Conservation (phyloP, 2,329 filamentous ascomycete species). For the Paracoccidioides lutzii region DNA sequence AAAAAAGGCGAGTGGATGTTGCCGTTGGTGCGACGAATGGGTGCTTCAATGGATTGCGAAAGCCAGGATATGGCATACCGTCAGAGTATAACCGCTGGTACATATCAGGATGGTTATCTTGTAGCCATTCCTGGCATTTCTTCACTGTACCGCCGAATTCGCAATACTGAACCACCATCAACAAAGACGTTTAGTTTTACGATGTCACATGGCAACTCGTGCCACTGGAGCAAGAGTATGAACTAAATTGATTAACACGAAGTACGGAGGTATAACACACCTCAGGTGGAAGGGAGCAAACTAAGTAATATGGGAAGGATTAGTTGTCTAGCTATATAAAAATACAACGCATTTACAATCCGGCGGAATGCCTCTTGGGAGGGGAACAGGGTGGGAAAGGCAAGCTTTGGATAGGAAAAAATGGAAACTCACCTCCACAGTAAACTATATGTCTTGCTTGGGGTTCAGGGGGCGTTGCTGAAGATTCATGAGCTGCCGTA, state of each 20-base stretch:
- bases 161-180: slow-evolving; percentile 63
- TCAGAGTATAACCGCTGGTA: slow-evolving; percentile 75
- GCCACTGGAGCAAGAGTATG: too few species aligned
- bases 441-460: slow-evolving; percentile 46
- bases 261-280: slow-evolving; percentile 32
- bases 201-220: neutral
- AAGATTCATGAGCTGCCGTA: slow-evolving; percentile 7
- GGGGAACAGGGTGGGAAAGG: neutral
- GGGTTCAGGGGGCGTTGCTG: slow-evolving; percentile 19
- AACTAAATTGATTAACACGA: neutral
- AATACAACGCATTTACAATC: neutral
- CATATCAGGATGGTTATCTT: slow-evolving; percentile 57
- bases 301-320: slow-evolving; percentile 24
- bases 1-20: too few species aligned
- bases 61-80: slow-evolving; percentile 41
- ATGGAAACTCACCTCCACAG: slow-evolving; percentile 42
- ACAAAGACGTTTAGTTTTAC: neutral
- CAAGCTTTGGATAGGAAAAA: neutral
- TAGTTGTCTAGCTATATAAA: neutral
- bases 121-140: slow-evolving; percentile 95
- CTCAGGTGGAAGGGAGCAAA: slow-evolving; percentile 55
- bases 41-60: slow-evolving; percentile 1
- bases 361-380: neutral
- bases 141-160: slow-evolving; percentile 94
- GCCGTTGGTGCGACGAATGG: neutral